A percentile compares a stretch with the other conserved stretches of the same genome.
Conservation (phyloP, 106 monocot genomes). For the Dioscorea alata region DNA sequence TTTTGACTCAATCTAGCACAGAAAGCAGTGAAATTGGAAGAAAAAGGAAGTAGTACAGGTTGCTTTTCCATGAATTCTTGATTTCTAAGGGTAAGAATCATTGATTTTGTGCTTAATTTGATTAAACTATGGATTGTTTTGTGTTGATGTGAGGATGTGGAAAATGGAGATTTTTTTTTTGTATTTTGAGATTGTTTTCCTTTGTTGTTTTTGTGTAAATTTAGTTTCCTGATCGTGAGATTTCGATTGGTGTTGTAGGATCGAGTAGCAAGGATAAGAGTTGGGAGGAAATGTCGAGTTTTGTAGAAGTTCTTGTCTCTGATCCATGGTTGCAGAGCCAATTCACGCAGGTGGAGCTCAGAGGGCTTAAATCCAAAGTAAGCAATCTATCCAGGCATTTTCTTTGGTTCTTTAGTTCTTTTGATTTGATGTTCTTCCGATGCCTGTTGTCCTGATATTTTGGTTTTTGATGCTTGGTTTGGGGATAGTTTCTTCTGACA, state of each 20-base stretch:
- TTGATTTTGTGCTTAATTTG: too few relatives aligned
- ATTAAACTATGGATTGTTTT: too few relatives aligned
- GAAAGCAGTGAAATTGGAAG: too few relatives aligned
- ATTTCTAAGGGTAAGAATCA: too few relatives aligned
- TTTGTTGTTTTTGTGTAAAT: too few relatives aligned
- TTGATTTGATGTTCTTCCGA: neutral
- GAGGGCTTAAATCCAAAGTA: constrained; percentile 37
- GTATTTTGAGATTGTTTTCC: too few relatives aligned
- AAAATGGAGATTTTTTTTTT: too few relatives aligned
- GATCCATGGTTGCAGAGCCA: constrained; percentile 66
- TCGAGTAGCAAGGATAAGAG: too few relatives aligned
- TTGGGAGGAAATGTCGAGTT: constrained; percentile 23
- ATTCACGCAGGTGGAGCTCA: constrained; percentile 69
- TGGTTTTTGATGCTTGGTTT: neutral
- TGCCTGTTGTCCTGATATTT: neutral
- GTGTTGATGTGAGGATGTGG: too few relatives aligned
- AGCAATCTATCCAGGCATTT: neutral
- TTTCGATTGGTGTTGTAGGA: neutral
- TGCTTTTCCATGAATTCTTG: too few relatives aligned
- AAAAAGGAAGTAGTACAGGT: too few relatives aligned
- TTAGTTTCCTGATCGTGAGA: neutral
- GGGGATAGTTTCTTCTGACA: constrained; percentile 4
- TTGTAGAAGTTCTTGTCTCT: constrained; percentile 49
- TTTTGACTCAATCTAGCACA: too few relatives aligned
- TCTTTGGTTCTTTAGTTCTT: neutral